Evolutionary conservation across 495 filamentous ascomycete species (phyloP).

Genomic region (Penicillium canescens): DNA sequence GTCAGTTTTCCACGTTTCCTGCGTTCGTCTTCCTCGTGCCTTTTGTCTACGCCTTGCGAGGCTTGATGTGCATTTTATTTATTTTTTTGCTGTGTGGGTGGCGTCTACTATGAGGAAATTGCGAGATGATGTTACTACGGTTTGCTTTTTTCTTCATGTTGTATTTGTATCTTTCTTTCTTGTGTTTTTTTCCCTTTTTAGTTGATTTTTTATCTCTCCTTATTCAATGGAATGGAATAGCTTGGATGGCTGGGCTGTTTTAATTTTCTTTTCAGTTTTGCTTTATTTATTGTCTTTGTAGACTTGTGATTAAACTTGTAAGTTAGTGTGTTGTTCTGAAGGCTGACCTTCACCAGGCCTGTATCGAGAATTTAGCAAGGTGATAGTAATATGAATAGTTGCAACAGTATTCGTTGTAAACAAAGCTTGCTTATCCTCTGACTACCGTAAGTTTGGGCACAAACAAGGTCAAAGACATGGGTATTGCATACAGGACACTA

Average conservation of each 20-base stretch:
- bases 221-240: slow-evolving; percentile 1
- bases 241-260: background rate
- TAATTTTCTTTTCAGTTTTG: background rate
- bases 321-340: too few relatives aligned
- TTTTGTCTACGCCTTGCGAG: background rate
- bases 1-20: too few relatives aligned
- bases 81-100: slow-evolving; percentile 13
- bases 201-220: slow-evolving; percentile 10
- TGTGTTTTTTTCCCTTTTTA: slow-evolving; percentile 2
- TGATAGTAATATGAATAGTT: too few relatives aligned
- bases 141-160: slow-evolving; percentile 6
- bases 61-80: slow-evolving; percentile 17
- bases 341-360: too few relatives aligned
- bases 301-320: too few relatives aligned
- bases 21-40: too few relatives aligned
- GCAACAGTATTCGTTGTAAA: too few relatives aligned
- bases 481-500: too few relatives aligned
- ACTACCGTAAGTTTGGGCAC: too few relatives aligned
- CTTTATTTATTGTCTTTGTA: background rate
- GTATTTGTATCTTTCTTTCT: slow-evolving; percentile 8
- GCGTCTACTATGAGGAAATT: slow-evolving; percentile 29
- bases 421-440: too few relatives aligned
- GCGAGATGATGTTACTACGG: slow-evolving; percentile 17
- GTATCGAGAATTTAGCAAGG: too few relatives aligned
- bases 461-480: too few relatives aligned